Evolutionary conservation across 768 basidiomycete species (phyloP).

Genomic region (Trametes elegans): DNA sequence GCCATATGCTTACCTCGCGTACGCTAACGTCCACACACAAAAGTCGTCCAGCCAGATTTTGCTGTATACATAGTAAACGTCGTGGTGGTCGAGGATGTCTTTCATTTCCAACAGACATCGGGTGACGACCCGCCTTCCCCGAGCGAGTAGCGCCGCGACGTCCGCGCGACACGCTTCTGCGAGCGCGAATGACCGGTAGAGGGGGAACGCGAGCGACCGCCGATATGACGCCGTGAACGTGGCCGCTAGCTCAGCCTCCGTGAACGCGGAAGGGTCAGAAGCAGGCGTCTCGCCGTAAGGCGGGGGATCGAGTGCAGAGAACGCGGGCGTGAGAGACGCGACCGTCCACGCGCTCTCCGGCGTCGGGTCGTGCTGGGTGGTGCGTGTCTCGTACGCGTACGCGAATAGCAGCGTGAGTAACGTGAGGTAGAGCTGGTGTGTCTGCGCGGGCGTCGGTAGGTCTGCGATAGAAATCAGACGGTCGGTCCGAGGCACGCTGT

Average conservation of each 20-base stretch:
- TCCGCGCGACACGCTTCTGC: slow-evolving; percentile 69
- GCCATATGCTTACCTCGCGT: slow-evolving; percentile 64
- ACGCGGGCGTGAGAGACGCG: slow-evolving; percentile 65
- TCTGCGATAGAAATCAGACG: slow-evolving; percentile 41
- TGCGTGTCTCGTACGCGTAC: slow-evolving; percentile 79
- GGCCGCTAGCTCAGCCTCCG: slow-evolving; percentile 45
- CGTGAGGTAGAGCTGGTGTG: slow-evolving; percentile 63
- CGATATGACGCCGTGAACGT: slow-evolving; percentile 66
- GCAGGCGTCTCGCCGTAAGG: slow-evolving; percentile 34
- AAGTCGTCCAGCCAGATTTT: slow-evolving; percentile 87
- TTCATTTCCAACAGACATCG: slow-evolving; percentile 74
- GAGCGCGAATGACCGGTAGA: slow-evolving; percentile 76
- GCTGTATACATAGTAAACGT: slow-evolving; percentile 85
- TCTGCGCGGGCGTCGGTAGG: slow-evolving; percentile 54
- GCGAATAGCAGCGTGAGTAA: slow-evolving; percentile 73
- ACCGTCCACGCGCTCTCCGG: slow-evolving; percentile 90
- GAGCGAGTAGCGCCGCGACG: slow-evolving; percentile 52
- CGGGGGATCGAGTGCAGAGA: slow-evolving; percentile 80
- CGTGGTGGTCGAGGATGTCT: slow-evolving; percentile 73
- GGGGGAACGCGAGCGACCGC: slow-evolving; percentile 71
- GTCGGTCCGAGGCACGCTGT: background rate
- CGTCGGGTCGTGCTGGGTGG: slow-evolving; percentile 76
- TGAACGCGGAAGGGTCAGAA: slow-evolving; percentile 25
- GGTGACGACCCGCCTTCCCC: slow-evolving; percentile 60
- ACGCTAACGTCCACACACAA: slow-evolving; percentile 74